A percentile compares a stretch with the other conserved stretches of the same genome.
These are phyloP conservation scores for Jamesozyma gamospora DNA, from an alignment of 805 yeast genomes.

Conservation along the genomic window DNA sequence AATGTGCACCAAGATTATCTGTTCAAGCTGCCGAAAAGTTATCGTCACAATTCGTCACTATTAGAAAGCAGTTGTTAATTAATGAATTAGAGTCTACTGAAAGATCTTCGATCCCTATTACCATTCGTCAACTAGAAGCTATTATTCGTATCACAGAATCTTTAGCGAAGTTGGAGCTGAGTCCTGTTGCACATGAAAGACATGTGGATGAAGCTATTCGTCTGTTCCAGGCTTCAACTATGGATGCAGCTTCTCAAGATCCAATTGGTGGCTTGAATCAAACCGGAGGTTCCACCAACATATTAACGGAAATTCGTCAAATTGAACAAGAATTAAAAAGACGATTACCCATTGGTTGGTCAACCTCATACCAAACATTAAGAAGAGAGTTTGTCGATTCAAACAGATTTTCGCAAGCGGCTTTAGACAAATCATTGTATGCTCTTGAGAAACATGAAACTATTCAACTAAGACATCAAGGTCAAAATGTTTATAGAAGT, in stretches of 20 bases:
- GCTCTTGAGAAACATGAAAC: constrained; percentile 79
- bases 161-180: constrained; percentile 73
- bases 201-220: constrained; percentile 96
- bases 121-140: constrained; percentile 96
- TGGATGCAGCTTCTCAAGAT: constrained; percentile 70
- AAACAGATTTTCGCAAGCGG: constrained; percentile 52
- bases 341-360: constrained; percentile 93
- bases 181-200: constrained; percentile 74
- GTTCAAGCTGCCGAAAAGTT: constrained; percentile 84
- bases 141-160: constrained; percentile 92
- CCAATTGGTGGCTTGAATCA: constrained; percentile 41
- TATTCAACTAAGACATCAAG: constrained; percentile 80
- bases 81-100: constrained; percentile 76
- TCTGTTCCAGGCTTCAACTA: constrained; percentile 89
- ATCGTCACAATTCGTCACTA: constrained; percentile 85
- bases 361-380: constrained; percentile 77
- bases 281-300: constrained; percentile 45
- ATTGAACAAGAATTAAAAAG: constrained; percentile 81
- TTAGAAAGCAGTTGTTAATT: constrained; percentile 71
- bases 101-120: constrained; percentile 91
- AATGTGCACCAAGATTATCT: constrained; percentile 87
- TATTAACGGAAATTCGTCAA: constrained; percentile 59
- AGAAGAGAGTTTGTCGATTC: constrained; percentile 71
- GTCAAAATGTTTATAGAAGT: constrained; percentile 67
- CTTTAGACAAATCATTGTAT: constrained; percentile 73